phyloP scores from a whole-genome alignment of 2,329 filamentous ascomycete species.

The Pezizomycotina sp. region DNA sequence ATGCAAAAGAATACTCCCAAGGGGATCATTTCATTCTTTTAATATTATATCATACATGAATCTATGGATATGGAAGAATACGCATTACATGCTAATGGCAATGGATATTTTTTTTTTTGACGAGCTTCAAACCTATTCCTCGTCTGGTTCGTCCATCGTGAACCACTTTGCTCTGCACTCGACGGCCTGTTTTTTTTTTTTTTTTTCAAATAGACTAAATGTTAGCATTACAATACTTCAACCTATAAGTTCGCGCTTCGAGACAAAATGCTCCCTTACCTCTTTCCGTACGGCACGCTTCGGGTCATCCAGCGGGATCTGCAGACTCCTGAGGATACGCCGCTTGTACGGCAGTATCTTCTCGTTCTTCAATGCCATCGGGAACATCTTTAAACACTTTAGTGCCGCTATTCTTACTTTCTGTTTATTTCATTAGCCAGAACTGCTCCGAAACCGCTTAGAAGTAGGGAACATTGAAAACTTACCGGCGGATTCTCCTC shows the following conservation, averaged over 20 bases:
- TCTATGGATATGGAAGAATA: no score
- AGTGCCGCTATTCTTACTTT: constrained; percentile 35
- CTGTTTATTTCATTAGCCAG: constrained; percentile 6
- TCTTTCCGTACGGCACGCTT: constrained; percentile 46
- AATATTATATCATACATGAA: no score
- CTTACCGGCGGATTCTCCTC: constrained; percentile 14
- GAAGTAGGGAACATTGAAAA: not conserved
- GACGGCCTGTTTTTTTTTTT: no score
- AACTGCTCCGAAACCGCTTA: not conserved
- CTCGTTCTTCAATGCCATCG: constrained; percentile 34
- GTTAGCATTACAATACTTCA: not conserved
- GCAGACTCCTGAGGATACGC: constrained; percentile 41
- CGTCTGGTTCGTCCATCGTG: constrained; percentile 22
- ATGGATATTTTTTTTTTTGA: no score
- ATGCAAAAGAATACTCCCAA: no score
- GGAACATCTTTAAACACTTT: constrained; percentile 34
- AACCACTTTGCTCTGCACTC: constrained; percentile 24
- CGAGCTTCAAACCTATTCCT: constrained; percentile 7
- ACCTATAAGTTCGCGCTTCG: not conserved
- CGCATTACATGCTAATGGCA: no score
- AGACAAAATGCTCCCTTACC: constrained; percentile 34
- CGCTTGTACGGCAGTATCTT: constrained; percentile 41
- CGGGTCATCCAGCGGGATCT: constrained; percentile 42
- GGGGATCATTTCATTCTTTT: no score
- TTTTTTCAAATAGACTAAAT: no score